Conservation (phyloP, 305 asterid species). For the Andrographis paniculata region DNA sequence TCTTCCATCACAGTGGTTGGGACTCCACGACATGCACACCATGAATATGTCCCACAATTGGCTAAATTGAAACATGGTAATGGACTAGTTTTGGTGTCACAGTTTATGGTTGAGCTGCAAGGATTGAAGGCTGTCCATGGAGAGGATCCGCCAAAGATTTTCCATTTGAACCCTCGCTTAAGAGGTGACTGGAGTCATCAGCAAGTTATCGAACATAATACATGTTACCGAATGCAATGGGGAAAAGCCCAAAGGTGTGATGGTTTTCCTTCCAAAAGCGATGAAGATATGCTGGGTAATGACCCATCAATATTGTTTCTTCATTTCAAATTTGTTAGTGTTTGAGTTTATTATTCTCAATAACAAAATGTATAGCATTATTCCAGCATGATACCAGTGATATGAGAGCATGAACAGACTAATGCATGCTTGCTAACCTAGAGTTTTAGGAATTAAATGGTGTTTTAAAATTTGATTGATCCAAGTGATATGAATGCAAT, state of each 20-base stretch:
- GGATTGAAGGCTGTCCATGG: constrained; percentile 92
- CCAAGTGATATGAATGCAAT: background rate
- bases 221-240: constrained; percentile 99
- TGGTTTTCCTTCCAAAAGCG: constrained; percentile 71
- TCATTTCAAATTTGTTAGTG: constrained; percentile 1
- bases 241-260: constrained; percentile 89
- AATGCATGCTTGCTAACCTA: constrained; percentile 1
- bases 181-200: constrained; percentile 97
- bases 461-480: background rate
- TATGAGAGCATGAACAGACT: too few species aligned
- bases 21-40: constrained; percentile 81
- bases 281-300: constrained; percentile 83
- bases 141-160: constrained; percentile 96
- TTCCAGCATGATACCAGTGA: constrained; percentile 5
- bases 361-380: constrained; percentile 4
- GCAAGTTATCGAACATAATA: constrained; percentile 94
- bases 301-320: constrained; percentile 14
- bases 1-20: constrained; percentile 90
- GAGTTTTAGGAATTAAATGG: constrained; percentile 15
- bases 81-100: constrained; percentile 69
- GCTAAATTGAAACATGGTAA: constrained; percentile 41
- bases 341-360: background rate
- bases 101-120: constrained; percentile 86
- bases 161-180: constrained; percentile 93
- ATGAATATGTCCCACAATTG: constrained; percentile 84